phyloP scores from a whole-genome alignment of 306 rosid genomes.

The Cotoneaster glaucophyllus region DNA sequence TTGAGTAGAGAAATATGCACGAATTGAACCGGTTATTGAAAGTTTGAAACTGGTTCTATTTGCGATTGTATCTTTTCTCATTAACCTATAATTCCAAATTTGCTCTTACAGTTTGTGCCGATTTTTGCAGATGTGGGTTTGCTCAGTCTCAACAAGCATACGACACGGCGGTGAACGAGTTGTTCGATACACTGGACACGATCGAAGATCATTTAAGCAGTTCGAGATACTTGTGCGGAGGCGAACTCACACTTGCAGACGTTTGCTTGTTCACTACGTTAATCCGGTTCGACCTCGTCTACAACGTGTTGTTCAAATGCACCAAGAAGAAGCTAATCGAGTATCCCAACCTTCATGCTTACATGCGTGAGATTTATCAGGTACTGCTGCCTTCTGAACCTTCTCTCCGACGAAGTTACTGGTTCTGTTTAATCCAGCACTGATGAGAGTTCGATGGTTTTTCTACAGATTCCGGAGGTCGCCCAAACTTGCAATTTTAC shows the following conservation, averaged over 20 bases:
- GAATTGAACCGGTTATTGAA: background rate
- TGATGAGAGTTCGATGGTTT: background rate
- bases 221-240: slow-evolving; percentile 59
- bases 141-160: slow-evolving; percentile 91
- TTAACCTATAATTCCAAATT: too few species aligned
- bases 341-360: slow-evolving; percentile 64
- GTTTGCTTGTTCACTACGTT: slow-evolving; percentile 71
- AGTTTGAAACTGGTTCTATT: background rate
- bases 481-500: slow-evolving; percentile 68
- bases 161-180: slow-evolving; percentile 52
- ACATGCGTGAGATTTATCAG: slow-evolving; percentile 70
- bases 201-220: slow-evolving; percentile 51
- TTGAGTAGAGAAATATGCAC: background rate
- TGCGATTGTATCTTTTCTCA: background rate
- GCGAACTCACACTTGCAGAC: slow-evolving; percentile 55
- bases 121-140: slow-evolving; percentile 64
- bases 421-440: background rate
- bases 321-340: slow-evolving; percentile 74
- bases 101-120: background rate
- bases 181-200: slow-evolving; percentile 56
- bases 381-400: slow-evolving; percentile 15
- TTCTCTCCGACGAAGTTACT: background rate
- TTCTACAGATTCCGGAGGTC: slow-evolving; percentile 68
- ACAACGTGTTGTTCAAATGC: slow-evolving; percentile 74
- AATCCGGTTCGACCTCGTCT: slow-evolving; percentile 64